Evolutionary conservation across 2,329 filamentous ascomycete genomes (phyloP).

Genomic region (Fonsecaea multimorphosa): DNA sequence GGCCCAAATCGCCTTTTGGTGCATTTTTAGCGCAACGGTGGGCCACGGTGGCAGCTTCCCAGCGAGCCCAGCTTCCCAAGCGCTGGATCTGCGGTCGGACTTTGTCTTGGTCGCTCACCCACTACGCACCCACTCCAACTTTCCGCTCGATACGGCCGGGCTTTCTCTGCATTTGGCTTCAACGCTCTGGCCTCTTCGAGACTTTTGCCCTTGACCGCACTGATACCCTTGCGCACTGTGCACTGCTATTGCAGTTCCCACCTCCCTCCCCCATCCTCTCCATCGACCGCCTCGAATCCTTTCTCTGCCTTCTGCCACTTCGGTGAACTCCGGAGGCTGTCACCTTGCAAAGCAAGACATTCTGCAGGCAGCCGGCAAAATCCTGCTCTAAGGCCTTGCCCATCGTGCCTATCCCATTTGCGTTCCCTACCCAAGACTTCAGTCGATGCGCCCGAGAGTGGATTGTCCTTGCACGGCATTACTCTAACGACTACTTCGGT

Average conservation of each 20-base stretch:
- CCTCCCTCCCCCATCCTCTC: constrained; percentile 6
- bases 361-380: constrained; percentile 32
- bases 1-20: constrained; percentile 7
- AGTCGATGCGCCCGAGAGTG: constrained; percentile 11
- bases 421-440: constrained; percentile 25
- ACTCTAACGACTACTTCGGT: constrained; percentile 5
- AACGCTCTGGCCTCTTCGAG: constrained; percentile 10
- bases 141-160: constrained; percentile 10
- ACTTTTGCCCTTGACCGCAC: constrained; percentile 4
- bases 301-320: constrained; percentile 15
- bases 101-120: constrained; percentile 22
- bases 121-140: constrained; percentile 13
- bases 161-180: constrained; percentile 7
- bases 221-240: constrained; percentile 12
- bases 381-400: constrained; percentile 5
- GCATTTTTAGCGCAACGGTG: constrained; percentile 28
- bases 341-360: constrained; percentile 22
- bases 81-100: constrained; percentile 26
- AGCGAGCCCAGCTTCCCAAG: too few relatives aligned
- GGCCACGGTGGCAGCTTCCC: constrained; percentile 27
- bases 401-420: constrained; percentile 12
- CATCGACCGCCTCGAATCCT: constrained; percentile 16
- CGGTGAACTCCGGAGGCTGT: constrained; percentile 28
- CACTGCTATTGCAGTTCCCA: constrained; percentile 10
- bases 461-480: constrained; percentile 5